Conservation (phyloP, 306 rosid species). For the Lupinus albus region DNA sequence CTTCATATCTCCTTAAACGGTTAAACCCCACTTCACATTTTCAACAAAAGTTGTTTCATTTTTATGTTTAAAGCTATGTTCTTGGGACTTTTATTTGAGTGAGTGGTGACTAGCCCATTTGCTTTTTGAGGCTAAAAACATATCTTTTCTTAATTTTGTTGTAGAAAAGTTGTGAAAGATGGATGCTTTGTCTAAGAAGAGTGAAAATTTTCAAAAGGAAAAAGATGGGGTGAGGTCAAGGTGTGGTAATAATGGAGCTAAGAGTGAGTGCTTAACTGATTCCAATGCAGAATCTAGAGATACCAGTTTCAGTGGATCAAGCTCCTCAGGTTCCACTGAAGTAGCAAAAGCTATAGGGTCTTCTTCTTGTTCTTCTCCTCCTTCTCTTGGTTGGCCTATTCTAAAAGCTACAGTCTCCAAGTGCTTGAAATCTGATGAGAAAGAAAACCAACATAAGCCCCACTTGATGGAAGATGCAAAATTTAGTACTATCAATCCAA, state of each 20-base stretch:
- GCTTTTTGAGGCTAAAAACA: slow-evolving; percentile 43
- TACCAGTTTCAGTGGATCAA: slow-evolving; percentile 65
- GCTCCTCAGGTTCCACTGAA: slow-evolving; percentile 55
- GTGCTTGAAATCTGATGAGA: slow-evolving; percentile 52
- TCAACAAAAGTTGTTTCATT: not conserved
- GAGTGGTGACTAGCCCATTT: slow-evolving; percentile 21
- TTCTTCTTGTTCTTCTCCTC: slow-evolving; percentile 50
- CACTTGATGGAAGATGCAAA: slow-evolving; percentile 43
- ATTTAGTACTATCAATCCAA: slow-evolving; percentile 45
- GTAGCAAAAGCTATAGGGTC: slow-evolving; percentile 56
- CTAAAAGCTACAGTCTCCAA: slow-evolving; percentile 69
- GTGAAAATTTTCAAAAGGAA: slow-evolving; percentile 44
- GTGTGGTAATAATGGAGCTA: slow-evolving; percentile 38
- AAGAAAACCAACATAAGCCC: slow-evolving; percentile 40
- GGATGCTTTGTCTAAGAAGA: slow-evolving; percentile 58
- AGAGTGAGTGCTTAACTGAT: slow-evolving; percentile 56
- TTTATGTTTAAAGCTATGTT: slow-evolving; percentile 24
- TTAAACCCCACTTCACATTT: slow-evolving; percentile 35
- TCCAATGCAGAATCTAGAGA: slow-evolving; percentile 60
- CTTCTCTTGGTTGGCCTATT: slow-evolving; percentile 92
- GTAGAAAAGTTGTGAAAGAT: slow-evolving; percentile 46
- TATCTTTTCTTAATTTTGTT: slow-evolving; percentile 14
- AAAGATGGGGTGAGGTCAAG: slow-evolving; percentile 48
- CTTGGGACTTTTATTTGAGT: too few relatives aligned
- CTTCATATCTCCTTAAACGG: slow-evolving; percentile 34